Evolutionary conservation across 345 rosid species (phyloP).

Genomic region (Bruguiera parviflora): DNA sequence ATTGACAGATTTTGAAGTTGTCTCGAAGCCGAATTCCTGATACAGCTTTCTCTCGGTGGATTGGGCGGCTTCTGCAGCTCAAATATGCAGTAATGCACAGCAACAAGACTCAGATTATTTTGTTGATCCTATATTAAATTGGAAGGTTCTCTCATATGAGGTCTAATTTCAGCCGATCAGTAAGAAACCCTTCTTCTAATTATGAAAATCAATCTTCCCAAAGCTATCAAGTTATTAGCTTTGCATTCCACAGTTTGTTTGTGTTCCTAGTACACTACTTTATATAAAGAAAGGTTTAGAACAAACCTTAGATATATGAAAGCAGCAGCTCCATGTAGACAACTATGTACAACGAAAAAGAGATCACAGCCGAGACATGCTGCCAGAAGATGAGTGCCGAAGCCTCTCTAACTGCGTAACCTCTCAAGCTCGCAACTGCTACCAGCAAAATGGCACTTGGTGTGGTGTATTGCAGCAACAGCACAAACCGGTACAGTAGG

Average conservation of each 20-base stretch:
- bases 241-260: neutral
- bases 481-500: slow-evolving; percentile 76
- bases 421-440: slow-evolving; percentile 90
- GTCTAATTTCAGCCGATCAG: too few species aligned
- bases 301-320: slow-evolving; percentile 21
- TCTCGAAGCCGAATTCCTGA: too few species aligned
- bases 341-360: slow-evolving; percentile 67
- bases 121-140: too few species aligned
- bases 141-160: too few species aligned
- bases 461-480: slow-evolving; percentile 83
- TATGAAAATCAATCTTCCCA: too few species aligned
- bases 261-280: neutral
- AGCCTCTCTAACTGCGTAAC: slow-evolving; percentile 85
- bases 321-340: slow-evolving; percentile 61
- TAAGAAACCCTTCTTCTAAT: too few species aligned
- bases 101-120: too few species aligned
- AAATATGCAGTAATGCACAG: too few species aligned
- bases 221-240: too few species aligned
- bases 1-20: too few species aligned
- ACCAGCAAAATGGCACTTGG: slow-evolving; percentile 92
- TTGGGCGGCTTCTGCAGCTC: too few species aligned
- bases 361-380: slow-evolving; percentile 67
- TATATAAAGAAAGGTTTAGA: neutral
- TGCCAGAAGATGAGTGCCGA: slow-evolving; percentile 96
- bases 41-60: too few species aligned